Base-by-base conservation (phyloP, 2,329 filamentous ascomycete species). In the Grosmannia serpens region DNA sequence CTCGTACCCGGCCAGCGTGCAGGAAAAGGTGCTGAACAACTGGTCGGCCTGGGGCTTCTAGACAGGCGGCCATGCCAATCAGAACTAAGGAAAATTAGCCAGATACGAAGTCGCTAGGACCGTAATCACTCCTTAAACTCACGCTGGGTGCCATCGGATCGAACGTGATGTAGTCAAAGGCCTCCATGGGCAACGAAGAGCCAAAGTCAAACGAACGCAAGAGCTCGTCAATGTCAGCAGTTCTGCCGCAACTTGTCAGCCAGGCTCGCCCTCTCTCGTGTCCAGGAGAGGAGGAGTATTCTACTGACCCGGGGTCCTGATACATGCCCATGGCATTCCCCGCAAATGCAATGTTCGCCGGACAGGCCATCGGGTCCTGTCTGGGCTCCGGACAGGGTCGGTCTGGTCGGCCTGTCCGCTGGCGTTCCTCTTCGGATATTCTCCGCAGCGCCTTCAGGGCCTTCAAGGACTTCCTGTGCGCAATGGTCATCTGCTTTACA, bases 1-100 rank as follows among this genome's bases (percentile, higher is more conserved):
- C 11, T 68, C 67, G 0, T 73, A 72, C 58, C 74, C 75, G 0
- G 62, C 68, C n/a, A 70, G 72, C 0, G 13, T 78, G 0, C 68
- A 77, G 62, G 61, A 67, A 8, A 73, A 68, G 59, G 70, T 77
- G 0, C 60, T 69, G 31, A 56, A n/a, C 2, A 69, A 65, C n/a
- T 74, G 72, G 71, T 31, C 15, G 22, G 27, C 53, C 27, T 46
- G 24, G 53, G 53, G 53, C 6, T 55, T 55, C n/a, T 53, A 22
- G 20, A 44, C 17, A n/a, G 20, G 24, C 44, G 44, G 20, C 22
- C 13, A 4, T 20, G 10, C 3, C 17, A 38, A 20, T 27, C 15
- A 53, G 13, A 35, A 22, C 31, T 38, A 38, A 4, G 13, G 17
- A 17, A 38, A 17, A 38, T 38, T 38, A 38, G 35, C 15, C 35